Evolutionary conservation across 2,329 filamentous ascomycete genomes (phyloP).

Genomic region (Venturia oleaginea): DNA sequence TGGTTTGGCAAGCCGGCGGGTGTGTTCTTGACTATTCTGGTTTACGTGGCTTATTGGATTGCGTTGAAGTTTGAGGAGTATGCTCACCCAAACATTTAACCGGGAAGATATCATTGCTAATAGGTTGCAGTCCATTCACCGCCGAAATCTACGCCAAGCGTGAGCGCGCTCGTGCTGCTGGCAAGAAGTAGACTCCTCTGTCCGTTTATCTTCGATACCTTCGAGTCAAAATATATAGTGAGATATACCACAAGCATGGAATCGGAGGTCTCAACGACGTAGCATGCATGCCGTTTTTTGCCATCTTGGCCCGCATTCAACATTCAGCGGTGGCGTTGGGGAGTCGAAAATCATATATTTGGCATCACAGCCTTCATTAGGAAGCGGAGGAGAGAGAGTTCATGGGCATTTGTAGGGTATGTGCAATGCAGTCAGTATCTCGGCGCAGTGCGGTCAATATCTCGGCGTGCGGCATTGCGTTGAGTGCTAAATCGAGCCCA

Average conservation of each 20-base stretch:
- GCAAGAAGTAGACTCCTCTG: conserved; percentile 7
- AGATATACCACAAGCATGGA: not conserved
- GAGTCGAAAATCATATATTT: not conserved
- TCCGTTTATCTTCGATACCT: not conserved
- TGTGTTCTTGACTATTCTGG: conserved; percentile 63
- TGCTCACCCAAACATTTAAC: conserved; percentile 20
- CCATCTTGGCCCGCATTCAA: conserved; percentile 12
- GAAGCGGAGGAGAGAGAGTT: not conserved
- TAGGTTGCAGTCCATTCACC: conserved; percentile 61
- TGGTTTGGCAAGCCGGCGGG: conserved; percentile 84
- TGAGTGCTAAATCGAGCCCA: not conserved
- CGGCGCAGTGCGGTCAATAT: not conserved
- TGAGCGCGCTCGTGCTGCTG: conserved; percentile 41
- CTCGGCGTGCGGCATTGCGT: not conserved
- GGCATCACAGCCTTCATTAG: not conserved
- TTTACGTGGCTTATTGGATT: conserved; percentile 68
- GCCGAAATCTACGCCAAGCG: conserved; percentile 85
- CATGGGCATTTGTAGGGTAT: not conserved
- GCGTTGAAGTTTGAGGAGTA: conserved; percentile 79
- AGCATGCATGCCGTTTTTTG: conserved; percentile 6
- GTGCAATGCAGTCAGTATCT: not conserved
- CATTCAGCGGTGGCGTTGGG: conserved; percentile 13
- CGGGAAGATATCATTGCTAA: not conserved
- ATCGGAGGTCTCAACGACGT: conserved; percentile 11
- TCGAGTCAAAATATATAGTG: not conserved